These are phyloP conservation scores for Tolypocladium sp. DNA, from an alignment of 2,329 filamentous ascomycete genomes.

Conservation along the genomic window DNA sequence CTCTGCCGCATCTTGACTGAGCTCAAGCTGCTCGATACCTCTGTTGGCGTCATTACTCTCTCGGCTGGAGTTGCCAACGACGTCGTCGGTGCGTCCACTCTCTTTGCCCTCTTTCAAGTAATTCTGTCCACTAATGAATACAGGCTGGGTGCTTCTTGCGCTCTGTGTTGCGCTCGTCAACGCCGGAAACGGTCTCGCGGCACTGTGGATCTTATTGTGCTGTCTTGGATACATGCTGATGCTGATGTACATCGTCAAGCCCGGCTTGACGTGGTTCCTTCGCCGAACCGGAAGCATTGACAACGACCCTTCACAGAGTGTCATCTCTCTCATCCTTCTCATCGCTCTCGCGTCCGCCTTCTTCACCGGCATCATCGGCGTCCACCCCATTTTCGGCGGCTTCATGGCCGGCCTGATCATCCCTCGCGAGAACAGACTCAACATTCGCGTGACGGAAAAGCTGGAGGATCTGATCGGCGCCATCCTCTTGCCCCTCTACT, in stretches of 20 bases:
- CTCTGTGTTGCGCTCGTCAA: conserved; percentile 92
- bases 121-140: neutral
- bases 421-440: conserved; percentile 81
- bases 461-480: conserved; percentile 83
- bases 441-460: conserved; percentile 87
- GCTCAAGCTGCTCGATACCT: conserved; percentile 72
- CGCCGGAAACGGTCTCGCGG: conserved; percentile 70
- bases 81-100: conserved; percentile 35
- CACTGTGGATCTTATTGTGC: conserved; percentile 74
- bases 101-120: neutral
- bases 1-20: conserved; percentile 90
- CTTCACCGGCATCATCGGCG: conserved; percentile 82
- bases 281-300: conserved; percentile 68
- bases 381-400: conserved; percentile 90
- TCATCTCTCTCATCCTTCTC: conserved; percentile 74
- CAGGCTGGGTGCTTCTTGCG: conserved; percentile 75
- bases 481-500: conserved; percentile 83
- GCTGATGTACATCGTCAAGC: conserved; percentile 63
- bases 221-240: conserved; percentile 69
- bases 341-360: conserved; percentile 72
- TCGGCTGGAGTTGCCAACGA: conserved; percentile 92
- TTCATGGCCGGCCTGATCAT: conserved; percentile 86
- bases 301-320: conserved; percentile 78
- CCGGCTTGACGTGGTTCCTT: conserved; percentile 65
- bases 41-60: conserved; percentile 79